These are phyloP conservation scores for Leccinum longicurvipes DNA, from an alignment of 768 basidiomycete species.

Conservation along the genomic window DNA sequence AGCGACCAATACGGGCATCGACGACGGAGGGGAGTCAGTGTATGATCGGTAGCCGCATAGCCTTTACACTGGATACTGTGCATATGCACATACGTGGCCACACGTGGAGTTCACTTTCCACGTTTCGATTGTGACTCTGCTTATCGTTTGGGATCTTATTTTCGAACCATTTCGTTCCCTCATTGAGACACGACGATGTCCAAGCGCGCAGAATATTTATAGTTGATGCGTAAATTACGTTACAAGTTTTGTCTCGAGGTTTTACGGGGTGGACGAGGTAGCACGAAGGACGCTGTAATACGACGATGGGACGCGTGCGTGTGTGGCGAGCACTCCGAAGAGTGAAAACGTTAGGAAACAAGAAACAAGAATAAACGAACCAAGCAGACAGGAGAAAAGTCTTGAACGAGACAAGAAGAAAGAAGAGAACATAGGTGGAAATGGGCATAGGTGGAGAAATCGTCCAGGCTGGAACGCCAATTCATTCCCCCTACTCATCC, in stretches of 20 bases:
- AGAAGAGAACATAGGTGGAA: neutral
- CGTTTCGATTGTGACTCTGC: neutral
- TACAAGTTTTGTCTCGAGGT: constrained; percentile 25
- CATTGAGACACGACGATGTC: neutral
- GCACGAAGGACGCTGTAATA: constrained; percentile 14
- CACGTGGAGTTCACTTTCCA: too few species aligned
- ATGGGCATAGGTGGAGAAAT: neutral
- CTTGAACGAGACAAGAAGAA: constrained; percentile 6
- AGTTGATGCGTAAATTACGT: constrained; percentile 34
- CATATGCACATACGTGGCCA: too few species aligned
- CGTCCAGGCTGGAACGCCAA: neutral
- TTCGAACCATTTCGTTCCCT: too few species aligned
- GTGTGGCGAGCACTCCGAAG: neutral
- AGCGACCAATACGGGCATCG: neutral
- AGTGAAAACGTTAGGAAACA: neutral
- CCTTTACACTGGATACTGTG: too few species aligned
- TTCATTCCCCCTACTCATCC: constrained; percentile 7
- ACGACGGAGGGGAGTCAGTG: constrained; percentile 8
- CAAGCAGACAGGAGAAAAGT: constrained; percentile 19
- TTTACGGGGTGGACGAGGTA: neutral
- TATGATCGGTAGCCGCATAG: constrained; percentile 8
- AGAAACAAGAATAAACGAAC: constrained; percentile 13
- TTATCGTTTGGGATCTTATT: neutral
- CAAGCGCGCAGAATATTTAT: constrained; percentile 25
- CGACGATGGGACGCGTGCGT: constrained; percentile 9